Percentiles rank a stretch among this genome's conserved stretches.
phyloP scores from a whole-genome alignment of 1,139 yeast species.

The Taphrina pruni region DNA sequence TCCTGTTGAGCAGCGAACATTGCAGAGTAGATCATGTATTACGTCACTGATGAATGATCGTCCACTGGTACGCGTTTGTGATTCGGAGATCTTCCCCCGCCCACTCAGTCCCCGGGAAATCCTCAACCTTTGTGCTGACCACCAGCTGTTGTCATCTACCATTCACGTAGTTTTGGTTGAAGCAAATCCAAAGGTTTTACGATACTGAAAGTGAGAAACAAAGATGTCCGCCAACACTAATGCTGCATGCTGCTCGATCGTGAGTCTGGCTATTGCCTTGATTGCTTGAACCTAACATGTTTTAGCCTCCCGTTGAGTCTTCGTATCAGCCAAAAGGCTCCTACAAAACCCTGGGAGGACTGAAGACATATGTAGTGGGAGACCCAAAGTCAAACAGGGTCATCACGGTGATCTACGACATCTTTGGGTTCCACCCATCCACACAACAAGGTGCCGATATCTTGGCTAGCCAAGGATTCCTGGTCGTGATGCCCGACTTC shows the following conservation, averaged over 20 bases:
- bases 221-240: constrained; percentile 38
- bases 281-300: neutral
- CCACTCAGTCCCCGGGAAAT: neutral
- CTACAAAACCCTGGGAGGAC: constrained; percentile 37
- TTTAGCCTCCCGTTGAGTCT: constrained; percentile 28
- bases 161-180: no score
- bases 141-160: neutral
- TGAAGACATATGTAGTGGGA: constrained; percentile 38
- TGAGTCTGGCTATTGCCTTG: neutral
- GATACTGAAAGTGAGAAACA: neutral
- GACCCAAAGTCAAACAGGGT: constrained; percentile 18
- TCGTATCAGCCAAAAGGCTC: constrained; percentile 39
- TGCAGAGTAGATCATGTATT: neutral
- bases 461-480: constrained; percentile 44
- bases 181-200: neutral
- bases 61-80: neutral
- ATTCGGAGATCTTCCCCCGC: neutral
- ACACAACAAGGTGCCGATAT: constrained; percentile 46
- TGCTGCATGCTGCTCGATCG: constrained; percentile 39
- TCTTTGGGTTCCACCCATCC: constrained; percentile 45
- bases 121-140: neutral
- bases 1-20: neutral
- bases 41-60: constrained; percentile 20
- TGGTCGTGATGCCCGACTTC: constrained; percentile 47
- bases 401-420: constrained; percentile 40